Conservation (phyloP, 2,329 filamentous ascomycete genomes). For the Fusarium pseudonygamai region DNA sequence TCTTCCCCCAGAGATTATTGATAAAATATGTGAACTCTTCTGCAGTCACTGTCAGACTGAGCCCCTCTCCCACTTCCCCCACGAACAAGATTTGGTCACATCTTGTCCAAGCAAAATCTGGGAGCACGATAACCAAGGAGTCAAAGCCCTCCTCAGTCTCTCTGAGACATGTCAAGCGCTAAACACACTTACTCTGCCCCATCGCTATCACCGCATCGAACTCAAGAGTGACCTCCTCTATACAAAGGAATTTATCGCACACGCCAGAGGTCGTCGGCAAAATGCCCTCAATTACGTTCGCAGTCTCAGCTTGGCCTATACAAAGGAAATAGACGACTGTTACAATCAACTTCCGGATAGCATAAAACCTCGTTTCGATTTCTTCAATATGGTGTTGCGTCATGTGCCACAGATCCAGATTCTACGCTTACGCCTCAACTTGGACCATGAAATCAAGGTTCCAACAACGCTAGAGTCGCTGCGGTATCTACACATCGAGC, state of each 20-base stretch:
- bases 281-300: not conserved
- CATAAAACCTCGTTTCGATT: not conserved
- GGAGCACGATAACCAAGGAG: not conserved
- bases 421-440: not conserved
- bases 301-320: not conserved
- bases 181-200: not conserved
- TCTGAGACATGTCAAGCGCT: not conserved
- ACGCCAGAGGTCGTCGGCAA: not conserved
- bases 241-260: not conserved
- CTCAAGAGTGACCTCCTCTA: too few species aligned
- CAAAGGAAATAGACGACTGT: not conserved
- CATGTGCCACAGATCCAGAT: not conserved
- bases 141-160: not conserved
- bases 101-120: not conserved
- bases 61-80: not conserved
- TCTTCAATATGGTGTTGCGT: not conserved
- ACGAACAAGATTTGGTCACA: rapidly evolving
- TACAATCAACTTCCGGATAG: not conserved
- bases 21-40: rapidly evolving
- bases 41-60: not conserved
- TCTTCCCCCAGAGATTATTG: not conserved
- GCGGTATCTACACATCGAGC: not conserved
- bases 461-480: not conserved
- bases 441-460: not conserved
- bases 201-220: not conserved